phyloP scores from a whole-genome alignment of 768 basidiomycete genomes.

The Podaxis sp. region DNA sequence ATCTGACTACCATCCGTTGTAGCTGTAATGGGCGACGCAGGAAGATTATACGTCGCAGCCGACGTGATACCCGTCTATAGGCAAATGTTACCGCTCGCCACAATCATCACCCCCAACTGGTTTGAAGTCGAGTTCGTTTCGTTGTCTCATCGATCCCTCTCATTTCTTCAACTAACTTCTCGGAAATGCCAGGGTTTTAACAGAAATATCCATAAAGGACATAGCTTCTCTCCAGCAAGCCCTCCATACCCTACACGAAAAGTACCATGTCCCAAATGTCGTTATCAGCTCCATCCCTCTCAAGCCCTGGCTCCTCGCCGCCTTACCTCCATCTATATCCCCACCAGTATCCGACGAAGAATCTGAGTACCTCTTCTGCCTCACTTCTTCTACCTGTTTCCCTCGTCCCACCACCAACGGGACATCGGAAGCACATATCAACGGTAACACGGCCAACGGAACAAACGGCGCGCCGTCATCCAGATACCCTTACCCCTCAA shows the following conservation, averaged over 20 bases:
- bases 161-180: slow-evolving; percentile 19
- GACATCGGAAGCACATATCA: not conserved
- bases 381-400: slow-evolving; percentile 60
- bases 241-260: slow-evolving; percentile 71
- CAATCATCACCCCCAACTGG: slow-evolving; percentile 96
- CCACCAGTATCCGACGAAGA: slow-evolving; percentile 29
- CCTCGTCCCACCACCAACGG: slow-evolving; percentile 13
- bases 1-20: not conserved
- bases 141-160: slow-evolving; percentile 20
- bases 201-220: slow-evolving; percentile 68
- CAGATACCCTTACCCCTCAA: slow-evolving; percentile 26
- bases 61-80: slow-evolving; percentile 89
- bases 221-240: slow-evolving; percentile 65
- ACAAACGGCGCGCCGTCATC: not conserved
- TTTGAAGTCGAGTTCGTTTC: slow-evolving; percentile 89
- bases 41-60: slow-evolving; percentile 82
- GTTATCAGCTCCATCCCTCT: slow-evolving; percentile 90
- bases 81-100: slow-evolving; percentile 75
- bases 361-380: slow-evolving; percentile 69
- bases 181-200: slow-evolving; percentile 61
- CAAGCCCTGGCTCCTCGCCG: slow-evolving; percentile 54
- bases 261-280: slow-evolving; percentile 78
- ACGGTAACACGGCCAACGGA: not conserved
- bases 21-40: slow-evolving; percentile 97
- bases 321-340: slow-evolving; percentile 48